These are phyloP conservation scores for Acanthamoeba sp. DNA, from an alignment of 208 protist genomes.

Conservation along the genomic window DNA sequence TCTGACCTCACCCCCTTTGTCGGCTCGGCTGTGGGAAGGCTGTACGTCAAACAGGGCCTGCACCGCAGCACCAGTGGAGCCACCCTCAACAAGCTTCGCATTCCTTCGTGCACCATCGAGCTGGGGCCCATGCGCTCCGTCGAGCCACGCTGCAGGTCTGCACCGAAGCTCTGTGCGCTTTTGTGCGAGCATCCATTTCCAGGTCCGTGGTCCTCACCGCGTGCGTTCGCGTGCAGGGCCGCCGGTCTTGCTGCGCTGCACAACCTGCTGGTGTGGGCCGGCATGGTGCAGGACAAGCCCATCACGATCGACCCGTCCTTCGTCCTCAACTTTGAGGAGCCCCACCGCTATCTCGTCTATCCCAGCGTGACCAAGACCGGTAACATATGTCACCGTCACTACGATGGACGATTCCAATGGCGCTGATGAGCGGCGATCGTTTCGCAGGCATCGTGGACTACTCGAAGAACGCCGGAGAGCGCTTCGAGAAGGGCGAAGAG, in stretches of 20 bases:
- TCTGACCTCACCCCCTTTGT: background rate
- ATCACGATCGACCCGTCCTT: background rate
- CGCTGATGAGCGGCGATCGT: background rate
- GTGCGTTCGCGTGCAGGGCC: background rate
- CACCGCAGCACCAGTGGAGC: background rate
- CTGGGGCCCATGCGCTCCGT: slow-evolving; percentile 10
- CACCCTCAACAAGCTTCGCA: slow-evolving; percentile 30
- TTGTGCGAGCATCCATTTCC: too few species aligned
- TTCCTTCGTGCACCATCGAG: slow-evolving; percentile 18
- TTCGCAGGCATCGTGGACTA: slow-evolving; percentile 10
- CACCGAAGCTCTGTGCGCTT: background rate
- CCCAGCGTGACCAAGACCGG: background rate
- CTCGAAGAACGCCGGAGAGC: background rate
- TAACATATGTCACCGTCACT: background rate
- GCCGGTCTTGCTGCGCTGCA: background rate
- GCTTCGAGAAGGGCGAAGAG: slow-evolving; percentile 8
- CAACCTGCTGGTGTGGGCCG: slow-evolving; percentile 11
- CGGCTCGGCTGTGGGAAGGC: background rate
- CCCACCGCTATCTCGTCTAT: slow-evolving; percentile 14
- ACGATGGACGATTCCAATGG: too few species aligned
- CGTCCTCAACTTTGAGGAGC: background rate
- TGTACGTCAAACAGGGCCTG: slow-evolving; percentile 9
- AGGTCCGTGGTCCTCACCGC: background rate
- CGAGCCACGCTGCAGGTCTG: background rate
- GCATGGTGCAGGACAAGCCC: slow-evolving; percentile 28